Evolutionary conservation across 139 green algal species (phyloP).

Genomic region (Chlamydomonas sp.): DNA sequence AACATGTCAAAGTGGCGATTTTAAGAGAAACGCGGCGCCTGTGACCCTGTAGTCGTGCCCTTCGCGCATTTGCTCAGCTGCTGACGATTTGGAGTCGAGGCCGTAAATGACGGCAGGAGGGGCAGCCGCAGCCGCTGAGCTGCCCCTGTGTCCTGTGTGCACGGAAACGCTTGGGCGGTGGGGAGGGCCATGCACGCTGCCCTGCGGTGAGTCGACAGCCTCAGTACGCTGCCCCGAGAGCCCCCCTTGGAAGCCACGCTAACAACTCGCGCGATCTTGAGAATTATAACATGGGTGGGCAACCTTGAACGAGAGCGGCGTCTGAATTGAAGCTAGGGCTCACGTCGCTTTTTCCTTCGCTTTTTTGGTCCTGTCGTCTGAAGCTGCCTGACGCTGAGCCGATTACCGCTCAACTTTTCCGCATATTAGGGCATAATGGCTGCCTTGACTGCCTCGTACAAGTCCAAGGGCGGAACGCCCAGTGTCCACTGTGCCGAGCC

Average conservation of each 20-base stretch:
- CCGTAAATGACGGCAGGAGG: slow-evolving; percentile 20
- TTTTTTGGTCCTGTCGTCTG: not conserved
- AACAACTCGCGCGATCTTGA: not conserved
- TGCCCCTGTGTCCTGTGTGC: slow-evolving; percentile 66
- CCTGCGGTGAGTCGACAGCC: slow-evolving; percentile 59
- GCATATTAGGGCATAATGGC: slow-evolving; percentile 71
- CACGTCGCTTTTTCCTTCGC: not conserved
- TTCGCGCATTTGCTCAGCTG: not conserved
- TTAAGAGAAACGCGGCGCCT: no score
- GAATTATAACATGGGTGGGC: not conserved
- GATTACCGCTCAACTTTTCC: not conserved
- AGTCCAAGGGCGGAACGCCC: slow-evolving; percentile 56
- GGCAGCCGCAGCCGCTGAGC: slow-evolving; percentile 11
- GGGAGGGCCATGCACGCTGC: slow-evolving; percentile 69
- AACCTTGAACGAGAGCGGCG: not conserved
- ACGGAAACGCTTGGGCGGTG: slow-evolving; percentile 65
- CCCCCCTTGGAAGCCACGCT: not conserved
- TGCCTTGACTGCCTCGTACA: slow-evolving; percentile 72
- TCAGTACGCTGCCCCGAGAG: not conserved
- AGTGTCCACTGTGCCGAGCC: slow-evolving; percentile 74
- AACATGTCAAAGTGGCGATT: no score
- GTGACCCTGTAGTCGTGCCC: not conserved
- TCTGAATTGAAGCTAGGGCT: not conserved
- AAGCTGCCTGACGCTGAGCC: not conserved
- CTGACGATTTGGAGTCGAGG: no score